Conservation (phyloP, 768 basidiomycete genomes). For the Porphyrellus cyaneotinctus region DNA sequence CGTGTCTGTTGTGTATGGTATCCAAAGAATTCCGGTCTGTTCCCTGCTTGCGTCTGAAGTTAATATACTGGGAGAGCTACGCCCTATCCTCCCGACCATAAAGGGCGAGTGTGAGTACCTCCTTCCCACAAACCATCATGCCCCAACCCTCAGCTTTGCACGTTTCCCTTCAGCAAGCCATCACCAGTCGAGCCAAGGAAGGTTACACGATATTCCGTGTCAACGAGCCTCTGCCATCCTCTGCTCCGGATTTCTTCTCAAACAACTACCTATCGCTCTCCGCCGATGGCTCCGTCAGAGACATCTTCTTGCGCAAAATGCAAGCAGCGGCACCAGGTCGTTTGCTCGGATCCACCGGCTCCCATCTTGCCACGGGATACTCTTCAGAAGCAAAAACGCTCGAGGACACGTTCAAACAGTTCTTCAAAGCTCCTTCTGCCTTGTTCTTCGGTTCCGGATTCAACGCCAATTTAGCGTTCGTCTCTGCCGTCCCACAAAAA, state of each 20-base stretch:
- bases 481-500: constrained; percentile 40
- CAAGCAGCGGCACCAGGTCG: constrained; percentile 15
- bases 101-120: background rate
- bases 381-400: constrained; percentile 13
- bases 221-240: constrained; percentile 16
- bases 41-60: too few species aligned
- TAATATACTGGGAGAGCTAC: too few species aligned
- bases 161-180: constrained; percentile 13
- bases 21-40: too few species aligned
- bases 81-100: background rate
- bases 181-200: constrained; percentile 6
- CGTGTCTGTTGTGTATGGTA: too few species aligned
- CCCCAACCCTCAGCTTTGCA: constrained; percentile 8
- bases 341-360: constrained; percentile 48
- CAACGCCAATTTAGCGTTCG: constrained; percentile 50
- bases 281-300: constrained; percentile 28
- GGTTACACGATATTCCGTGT: constrained; percentile 2
- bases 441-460: constrained; percentile 53
- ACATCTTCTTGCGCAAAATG: constrained; percentile 31
- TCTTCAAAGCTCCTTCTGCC: constrained; percentile 34
- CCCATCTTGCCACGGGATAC: constrained; percentile 44
- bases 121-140: background rate
- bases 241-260: constrained; percentile 38
- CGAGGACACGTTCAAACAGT: constrained; percentile 8
- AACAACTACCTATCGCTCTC: constrained; percentile 52